Evolutionary conservation across 352 stramenopile species (phyloP), one percentile per base, ranked within the genome.

Genomic region (Blastocystis sp.): DNA sequence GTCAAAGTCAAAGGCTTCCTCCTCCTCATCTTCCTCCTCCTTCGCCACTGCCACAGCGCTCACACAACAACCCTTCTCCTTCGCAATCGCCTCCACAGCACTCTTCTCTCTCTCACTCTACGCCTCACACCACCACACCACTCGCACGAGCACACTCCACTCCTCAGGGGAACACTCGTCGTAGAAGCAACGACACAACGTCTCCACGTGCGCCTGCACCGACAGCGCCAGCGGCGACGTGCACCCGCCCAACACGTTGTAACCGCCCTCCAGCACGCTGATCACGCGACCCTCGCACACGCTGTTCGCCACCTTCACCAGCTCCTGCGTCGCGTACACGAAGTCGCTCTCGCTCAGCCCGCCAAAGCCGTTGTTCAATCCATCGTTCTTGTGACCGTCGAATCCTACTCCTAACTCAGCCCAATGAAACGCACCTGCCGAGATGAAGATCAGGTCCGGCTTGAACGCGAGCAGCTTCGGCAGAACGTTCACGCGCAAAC

Each of bases 361-460:
- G 41, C 90, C 55, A 51, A 92, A 92, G 51, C 91, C 90, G 50
- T 90, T 88, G 91, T 92, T 92, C 31, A 92, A 61, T 12, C 71
- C 70, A 39, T 92, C 91, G 29, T 78, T 65, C 50, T 33, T 60
- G 62, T 92, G 91, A 31, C 79, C 91, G 51, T 92, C 91, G 62
- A 92, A 92, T 1, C 91, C 79, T 89, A 45, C 3, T 2, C n/a
- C 26, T 66, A 69, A 69, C 55, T 35, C 12, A 10, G 16, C 6
- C 24, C 31, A 1, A 3, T 24, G 21, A 29, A 2, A 62, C 45
- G 24, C 16, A 85, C 74, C 91, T 6, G 91, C 90, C 19, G 91
- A 92, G 31, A 92, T 92, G 80, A 92, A 82, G 33, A 92, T 92
- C 12, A 92, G 60, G 62, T 92, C 91, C 4, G 91, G 91, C 37